These are phyloP conservation scores for Stipa capillata DNA, from an alignment of 176 grass and related monocot species.

Conservation along the genomic window DNA sequence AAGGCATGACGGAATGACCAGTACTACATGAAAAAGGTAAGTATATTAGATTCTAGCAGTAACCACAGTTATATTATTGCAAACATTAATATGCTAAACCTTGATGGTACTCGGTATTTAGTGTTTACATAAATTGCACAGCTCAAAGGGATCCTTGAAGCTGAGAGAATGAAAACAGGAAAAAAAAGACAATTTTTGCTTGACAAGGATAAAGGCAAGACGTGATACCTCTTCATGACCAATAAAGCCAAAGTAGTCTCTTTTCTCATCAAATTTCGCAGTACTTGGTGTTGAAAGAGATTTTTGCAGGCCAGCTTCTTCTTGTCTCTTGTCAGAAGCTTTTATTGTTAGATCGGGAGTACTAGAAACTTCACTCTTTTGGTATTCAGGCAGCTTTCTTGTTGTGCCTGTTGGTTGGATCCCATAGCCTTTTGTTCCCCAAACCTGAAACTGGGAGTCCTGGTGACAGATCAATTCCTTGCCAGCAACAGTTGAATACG, in stretches of 20 bases:
- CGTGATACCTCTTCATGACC: slow-evolving; percentile 72
- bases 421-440: slow-evolving; percentile 74
- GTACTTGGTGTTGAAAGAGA: slow-evolving; percentile 21
- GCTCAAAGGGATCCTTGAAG: background rate
- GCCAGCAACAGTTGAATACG: slow-evolving; percentile 61
- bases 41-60: background rate
- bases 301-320: slow-evolving; percentile 23
- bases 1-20: background rate
- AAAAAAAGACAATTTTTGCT: background rate
- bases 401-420: slow-evolving; percentile 52
- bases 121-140: background rate
- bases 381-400: slow-evolving; percentile 69
- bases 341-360: slow-evolving; percentile 31
- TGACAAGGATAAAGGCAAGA: background rate
- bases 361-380: slow-evolving; percentile 16
- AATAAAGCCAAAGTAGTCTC: slow-evolving; percentile 70
- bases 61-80: background rate
- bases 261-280: slow-evolving; percentile 47
- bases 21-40: background rate
- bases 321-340: slow-evolving; percentile 12
- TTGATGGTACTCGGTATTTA: background rate
- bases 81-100: background rate
- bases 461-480: slow-evolving; percentile 85
- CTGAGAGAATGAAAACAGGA: background rate
- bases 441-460: slow-evolving; percentile 79